Evolutionary conservation across 306 rosid species (phyloP), one percentile per base, ranked within the genome.

Genomic region (Rosa rugosa): DNA sequence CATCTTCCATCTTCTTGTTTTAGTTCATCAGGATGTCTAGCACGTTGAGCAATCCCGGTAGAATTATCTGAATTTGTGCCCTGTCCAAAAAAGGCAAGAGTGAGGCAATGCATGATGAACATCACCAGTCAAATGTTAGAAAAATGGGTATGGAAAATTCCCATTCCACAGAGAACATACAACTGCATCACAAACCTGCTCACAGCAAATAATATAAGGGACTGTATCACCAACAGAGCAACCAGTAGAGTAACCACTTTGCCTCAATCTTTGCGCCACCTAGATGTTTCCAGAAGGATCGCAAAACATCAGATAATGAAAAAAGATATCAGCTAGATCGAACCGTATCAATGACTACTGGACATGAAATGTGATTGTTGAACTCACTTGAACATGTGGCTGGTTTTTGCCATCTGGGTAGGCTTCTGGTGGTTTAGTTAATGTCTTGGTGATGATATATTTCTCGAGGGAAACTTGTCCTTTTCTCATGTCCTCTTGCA

Each of bases 361-460:
- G 64, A 41, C 56, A n/a, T 6, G 46, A 74, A 56, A 31, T 25
- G 34, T 5, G 47, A 54, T 66, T 23, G 20, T 62, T 78, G 36
- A 67, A 84, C 97, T 87, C 81, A 95, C 99, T 78, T 89, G 93
- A 80, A 95, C 98, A 80, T 95, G 99, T 42, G 98, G 99, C 86
- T 95, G 99, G 85, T 91, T 95, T 91, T 88, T 95, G 82, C 97
- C 99, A 82, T 95, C 99, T 18, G 99, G 92, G 83, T 92, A 95
- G 31, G 97, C 98, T 51, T 92, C 99, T 40, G 97, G 97, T 54
- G 97, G 94, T 86, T 95, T 95, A 50, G 97, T 91, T 85, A 95
- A 83, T 76, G 97, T 92, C 86, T 95, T 95, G 23, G 97, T 92
- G 84, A 95, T 95, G 76, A 91, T 85, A 87, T 91, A 95, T 84